phyloP scores from a whole-genome alignment of 345 rosid species.

The Citrus australasica region DNA sequence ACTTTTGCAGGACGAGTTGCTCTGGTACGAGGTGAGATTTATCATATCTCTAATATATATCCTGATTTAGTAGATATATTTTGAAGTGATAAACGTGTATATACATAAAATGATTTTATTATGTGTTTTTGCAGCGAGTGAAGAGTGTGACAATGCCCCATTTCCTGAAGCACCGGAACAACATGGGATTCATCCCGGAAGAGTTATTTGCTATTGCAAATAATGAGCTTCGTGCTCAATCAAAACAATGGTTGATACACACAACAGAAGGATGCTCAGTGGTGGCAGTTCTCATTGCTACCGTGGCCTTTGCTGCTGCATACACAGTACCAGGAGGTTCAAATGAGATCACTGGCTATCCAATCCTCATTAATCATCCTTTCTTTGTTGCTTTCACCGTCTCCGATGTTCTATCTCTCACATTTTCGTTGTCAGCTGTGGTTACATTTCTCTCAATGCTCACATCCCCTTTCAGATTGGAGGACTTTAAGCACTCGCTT shows the following conservation, averaged over 20 bases:
- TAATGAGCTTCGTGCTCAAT: constrained; percentile 1
- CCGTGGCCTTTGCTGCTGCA: constrained; percentile 28
- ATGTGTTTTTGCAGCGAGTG: constrained; percentile 10
- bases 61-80: too few species aligned
- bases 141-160: not conserved
- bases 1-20: constrained; percentile 22
- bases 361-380: constrained; percentile 9
- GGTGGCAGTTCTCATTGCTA: constrained; percentile 22
- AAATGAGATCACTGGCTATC: constrained; percentile 13
- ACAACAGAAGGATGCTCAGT: constrained; percentile 24
- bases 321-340: constrained; percentile 28
- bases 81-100: too few species aligned
- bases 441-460: constrained; percentile 25
- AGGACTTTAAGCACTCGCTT: constrained; percentile 6
- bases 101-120: too few species aligned
- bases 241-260: constrained; percentile 19
- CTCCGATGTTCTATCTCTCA: constrained; percentile 17
- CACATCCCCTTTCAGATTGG: constrained; percentile 13
- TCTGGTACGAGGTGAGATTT: constrained; percentile 27
- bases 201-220: not conserved
- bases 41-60: too few species aligned
- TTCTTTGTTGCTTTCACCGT: constrained; percentile 15
- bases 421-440: constrained; percentile 13
- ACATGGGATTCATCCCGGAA: not conserved
- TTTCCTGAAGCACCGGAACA: constrained; percentile 7